Conservation (phyloP, 306 rosid genomes). For the Trichosanthes truncata region DNA sequence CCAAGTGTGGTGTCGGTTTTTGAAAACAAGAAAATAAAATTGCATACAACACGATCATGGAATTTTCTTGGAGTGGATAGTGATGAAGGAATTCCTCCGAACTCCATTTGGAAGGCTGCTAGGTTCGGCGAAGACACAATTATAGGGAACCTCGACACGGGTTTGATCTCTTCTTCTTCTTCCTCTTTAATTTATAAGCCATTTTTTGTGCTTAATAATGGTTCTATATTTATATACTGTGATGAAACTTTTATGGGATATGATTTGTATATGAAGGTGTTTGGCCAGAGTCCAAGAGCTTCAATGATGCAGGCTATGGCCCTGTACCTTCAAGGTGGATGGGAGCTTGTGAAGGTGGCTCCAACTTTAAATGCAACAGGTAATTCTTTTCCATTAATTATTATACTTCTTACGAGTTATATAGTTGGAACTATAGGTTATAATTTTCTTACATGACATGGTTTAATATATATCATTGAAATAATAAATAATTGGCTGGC, state of each 20-base stretch:
- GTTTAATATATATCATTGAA: too few relatives aligned
- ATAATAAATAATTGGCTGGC: too few relatives aligned
- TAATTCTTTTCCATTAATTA: neutral
- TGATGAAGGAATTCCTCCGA: slow-evolving; percentile 2
- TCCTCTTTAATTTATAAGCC: too few relatives aligned
- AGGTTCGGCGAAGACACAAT: slow-evolving; percentile 45
- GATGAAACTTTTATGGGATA: too few relatives aligned
- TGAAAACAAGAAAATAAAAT: slow-evolving; percentile 20
- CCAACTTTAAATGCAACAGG: neutral
- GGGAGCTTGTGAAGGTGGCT: neutral
- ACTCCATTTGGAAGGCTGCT: slow-evolving; percentile 41
- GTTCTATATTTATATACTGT: too few relatives aligned
- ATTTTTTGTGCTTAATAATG: too few relatives aligned
- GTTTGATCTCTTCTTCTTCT: slow-evolving; percentile 10
- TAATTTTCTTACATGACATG: too few relatives aligned
- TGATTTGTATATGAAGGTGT: neutral
- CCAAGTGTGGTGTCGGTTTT: slow-evolving; percentile 52
- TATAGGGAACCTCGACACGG: slow-evolving; percentile 62
- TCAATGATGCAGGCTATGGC: neutral
- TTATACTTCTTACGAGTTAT: too few relatives aligned
- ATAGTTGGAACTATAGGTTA: neutral
- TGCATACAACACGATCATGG: slow-evolving; percentile 73
- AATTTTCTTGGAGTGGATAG: slow-evolving; percentile 37
- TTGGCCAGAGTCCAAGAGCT: neutral
- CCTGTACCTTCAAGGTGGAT: neutral